Conservation (phyloP, 2,329 filamentous ascomycete genomes). For the Colletotrichum sojae region DNA sequence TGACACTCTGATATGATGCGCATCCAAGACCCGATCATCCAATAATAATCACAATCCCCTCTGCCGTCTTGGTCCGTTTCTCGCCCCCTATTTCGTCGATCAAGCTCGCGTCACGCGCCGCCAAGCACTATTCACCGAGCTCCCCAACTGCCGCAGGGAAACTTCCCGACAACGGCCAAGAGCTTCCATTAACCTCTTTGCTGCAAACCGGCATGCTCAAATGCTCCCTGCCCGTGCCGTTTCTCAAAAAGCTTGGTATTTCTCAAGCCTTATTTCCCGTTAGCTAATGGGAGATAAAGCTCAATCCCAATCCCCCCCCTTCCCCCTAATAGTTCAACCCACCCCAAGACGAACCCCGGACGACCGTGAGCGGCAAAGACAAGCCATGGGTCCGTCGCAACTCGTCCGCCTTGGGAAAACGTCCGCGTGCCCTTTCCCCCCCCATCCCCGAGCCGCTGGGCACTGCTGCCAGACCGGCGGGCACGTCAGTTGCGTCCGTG, state of each 20-base stretch:
- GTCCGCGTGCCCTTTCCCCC: constrained; percentile 2
- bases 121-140: constrained; percentile 26
- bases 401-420: not conserved
- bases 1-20: not conserved
- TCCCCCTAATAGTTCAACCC: too few species aligned
- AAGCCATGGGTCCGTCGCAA: constrained; percentile 3
- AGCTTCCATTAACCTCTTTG: not conserved
- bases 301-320: too few species aligned
- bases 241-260: constrained; percentile 30
- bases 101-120: constrained; percentile 25
- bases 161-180: constrained; percentile 16
- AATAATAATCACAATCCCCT: constrained; percentile 4
- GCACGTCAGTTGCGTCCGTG: not conserved
- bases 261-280: not conserved
- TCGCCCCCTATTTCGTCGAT: constrained; percentile 14
- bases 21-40: not conserved
- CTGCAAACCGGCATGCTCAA: not conserved
- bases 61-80: not conserved
- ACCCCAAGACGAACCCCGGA: too few species aligned
- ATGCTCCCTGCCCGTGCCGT: constrained; percentile 7
- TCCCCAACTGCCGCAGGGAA: constrained; percentile 23
- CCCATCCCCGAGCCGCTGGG: not conserved
- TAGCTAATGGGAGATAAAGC: constrained; percentile 1
- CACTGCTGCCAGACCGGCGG: not conserved
- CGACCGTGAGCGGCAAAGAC: not conserved